Evolutionary conservation across 2,329 filamentous ascomycete species (phyloP).

Genomic region (Calonectria pauciramosa): DNA sequence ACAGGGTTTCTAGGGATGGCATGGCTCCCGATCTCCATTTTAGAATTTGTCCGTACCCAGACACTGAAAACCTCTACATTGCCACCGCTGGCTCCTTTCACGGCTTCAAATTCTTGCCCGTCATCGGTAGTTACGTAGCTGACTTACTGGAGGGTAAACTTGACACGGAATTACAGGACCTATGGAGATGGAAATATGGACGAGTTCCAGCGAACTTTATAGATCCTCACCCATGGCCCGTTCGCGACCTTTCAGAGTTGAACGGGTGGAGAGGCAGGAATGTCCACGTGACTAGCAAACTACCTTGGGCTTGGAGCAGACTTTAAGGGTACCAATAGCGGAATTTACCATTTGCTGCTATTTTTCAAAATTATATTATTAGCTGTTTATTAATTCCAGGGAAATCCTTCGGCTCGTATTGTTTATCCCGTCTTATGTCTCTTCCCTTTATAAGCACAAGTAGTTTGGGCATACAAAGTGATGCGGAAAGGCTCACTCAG

Average conservation of each 20-base stretch:
- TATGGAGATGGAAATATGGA: conserved; percentile 54
- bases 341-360: neutral
- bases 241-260: conserved; percentile 35
- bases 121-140: conserved; percentile 64
- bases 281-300: conserved; percentile 36
- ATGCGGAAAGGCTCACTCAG: neutral
- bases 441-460: neutral
- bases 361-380: neutral
- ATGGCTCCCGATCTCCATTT: conserved; percentile 49
- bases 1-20: conserved; percentile 43
- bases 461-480: neutral
- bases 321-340: conserved; percentile 13
- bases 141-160: conserved; percentile 49
- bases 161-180: conserved; percentile 52
- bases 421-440: neutral
- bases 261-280: conserved; percentile 40
- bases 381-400: neutral
- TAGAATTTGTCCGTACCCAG: conserved; percentile 38
- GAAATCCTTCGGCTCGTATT: neutral
- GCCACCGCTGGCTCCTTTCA: conserved; percentile 68
- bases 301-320: conserved; percentile 43
- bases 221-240: conserved; percentile 39
- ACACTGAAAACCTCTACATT: conserved; percentile 56
- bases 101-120: conserved; percentile 66
- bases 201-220: conserved; percentile 35